Conservation (phyloP, 1,284 basidiomycete species). For the Cryptococcus amylolentus region DNA sequence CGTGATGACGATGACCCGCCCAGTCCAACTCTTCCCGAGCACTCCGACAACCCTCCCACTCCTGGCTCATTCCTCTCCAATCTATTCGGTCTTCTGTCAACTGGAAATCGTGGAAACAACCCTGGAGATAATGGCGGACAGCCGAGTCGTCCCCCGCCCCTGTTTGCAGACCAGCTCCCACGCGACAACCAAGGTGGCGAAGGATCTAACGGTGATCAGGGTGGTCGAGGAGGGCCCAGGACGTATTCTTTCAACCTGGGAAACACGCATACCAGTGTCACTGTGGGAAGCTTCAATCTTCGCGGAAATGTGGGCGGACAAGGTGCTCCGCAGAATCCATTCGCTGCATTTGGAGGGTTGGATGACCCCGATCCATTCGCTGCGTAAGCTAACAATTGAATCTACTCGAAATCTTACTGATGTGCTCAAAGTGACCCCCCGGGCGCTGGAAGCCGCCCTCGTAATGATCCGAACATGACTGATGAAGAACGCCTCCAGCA, state of each 20-base stretch:
- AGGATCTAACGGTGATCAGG: background rate
- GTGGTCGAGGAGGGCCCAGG: slow-evolving; percentile 9
- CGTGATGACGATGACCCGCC: background rate
- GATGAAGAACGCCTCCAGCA: background rate
- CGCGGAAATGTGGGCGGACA: slow-evolving; percentile 5
- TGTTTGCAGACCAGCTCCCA: background rate
- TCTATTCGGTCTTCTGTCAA: slow-evolving; percentile 8
- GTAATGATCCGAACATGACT: too few relatives aligned
- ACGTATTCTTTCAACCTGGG: slow-evolving; percentile 32
- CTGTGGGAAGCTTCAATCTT: slow-evolving; percentile 18
- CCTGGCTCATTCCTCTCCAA: slow-evolving; percentile 9
- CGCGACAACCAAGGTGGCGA: background rate
- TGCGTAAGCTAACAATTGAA: slow-evolving; percentile 2
- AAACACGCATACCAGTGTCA: slow-evolving; percentile 24
- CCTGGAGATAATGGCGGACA: background rate
- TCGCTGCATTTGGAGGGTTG: slow-evolving; percentile 10
- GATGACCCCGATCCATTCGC: slow-evolving; percentile 8
- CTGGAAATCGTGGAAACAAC: background rate
- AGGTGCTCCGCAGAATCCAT: background rate
- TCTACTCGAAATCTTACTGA: background rate
- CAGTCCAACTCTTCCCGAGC: background rate
- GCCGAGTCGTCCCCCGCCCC: background rate
- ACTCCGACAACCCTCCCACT: background rate
- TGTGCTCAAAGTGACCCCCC: background rate
- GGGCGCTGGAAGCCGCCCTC: background rate